Evolutionary conservation across 1,139 yeast genomes (phyloP).

Genomic region (Zygotorulaspora mrakii): DNA sequence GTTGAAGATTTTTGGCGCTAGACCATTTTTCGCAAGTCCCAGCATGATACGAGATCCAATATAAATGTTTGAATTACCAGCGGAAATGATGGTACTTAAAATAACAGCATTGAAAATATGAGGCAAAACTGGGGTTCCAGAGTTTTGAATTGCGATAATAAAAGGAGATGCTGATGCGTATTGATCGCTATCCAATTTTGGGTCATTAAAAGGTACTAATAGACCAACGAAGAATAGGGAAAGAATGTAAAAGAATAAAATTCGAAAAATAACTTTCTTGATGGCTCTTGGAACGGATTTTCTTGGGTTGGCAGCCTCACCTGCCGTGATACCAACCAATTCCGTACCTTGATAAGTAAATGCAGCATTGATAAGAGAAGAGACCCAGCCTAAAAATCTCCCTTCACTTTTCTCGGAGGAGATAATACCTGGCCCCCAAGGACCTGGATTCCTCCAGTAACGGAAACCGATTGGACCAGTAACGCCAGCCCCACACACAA

Average conservation of each 20-base stretch:
- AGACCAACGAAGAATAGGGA: constrained; percentile 79
- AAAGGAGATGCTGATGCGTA: constrained; percentile 73
- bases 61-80: constrained; percentile 78
- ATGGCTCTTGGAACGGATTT: constrained; percentile 82
- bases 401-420: constrained; percentile 59
- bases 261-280: constrained; percentile 75
- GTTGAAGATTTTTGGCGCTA: constrained; percentile 57
- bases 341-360: constrained; percentile 85
- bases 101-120: constrained; percentile 75
- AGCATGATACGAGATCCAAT: constrained; percentile 71
- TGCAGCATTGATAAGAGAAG: constrained; percentile 65
- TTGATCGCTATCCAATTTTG: constrained; percentile 45
- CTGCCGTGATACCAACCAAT: constrained; percentile 82
- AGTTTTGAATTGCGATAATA: constrained; percentile 57
- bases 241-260: constrained; percentile 73
- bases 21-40: constrained; percentile 58
- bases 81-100: constrained; percentile 64
- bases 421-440: constrained; percentile 63
- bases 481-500: constrained; percentile 72
- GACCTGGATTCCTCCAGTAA: constrained; percentile 92
- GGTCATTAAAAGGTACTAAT: constrained; percentile 74
- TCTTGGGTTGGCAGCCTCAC: constrained; percentile 81
- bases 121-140: constrained; percentile 67
- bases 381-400: constrained; percentile 64
- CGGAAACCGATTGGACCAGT: constrained; percentile 77